phyloP scores from a whole-genome alignment of 768 basidiomycete species.

The Suillus clintonianus region DNA sequence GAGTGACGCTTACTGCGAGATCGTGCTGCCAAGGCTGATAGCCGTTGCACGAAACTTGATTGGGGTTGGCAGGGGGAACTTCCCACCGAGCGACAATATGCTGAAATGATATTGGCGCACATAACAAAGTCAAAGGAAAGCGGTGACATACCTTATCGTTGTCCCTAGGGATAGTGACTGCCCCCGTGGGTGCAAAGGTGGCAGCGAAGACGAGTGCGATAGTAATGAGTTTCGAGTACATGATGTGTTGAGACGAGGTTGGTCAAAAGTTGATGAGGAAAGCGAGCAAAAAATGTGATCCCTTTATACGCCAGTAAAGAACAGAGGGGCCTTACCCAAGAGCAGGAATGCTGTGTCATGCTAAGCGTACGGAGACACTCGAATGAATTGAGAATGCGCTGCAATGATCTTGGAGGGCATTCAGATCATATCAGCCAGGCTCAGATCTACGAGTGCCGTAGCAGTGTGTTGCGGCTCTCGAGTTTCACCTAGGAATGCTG shows the following conservation, averaged over 20 bases:
- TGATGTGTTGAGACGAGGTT: background rate
- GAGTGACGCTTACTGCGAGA: constrained; percentile 14
- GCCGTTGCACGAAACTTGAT: background rate
- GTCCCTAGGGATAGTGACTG: background rate
- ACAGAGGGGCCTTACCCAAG: background rate
- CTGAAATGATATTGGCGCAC: background rate
- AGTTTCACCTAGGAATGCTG: too few species aligned
- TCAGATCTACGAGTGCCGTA: too few species aligned
- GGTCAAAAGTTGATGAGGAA: background rate
- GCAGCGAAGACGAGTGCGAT: background rate
- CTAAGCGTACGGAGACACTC: too few species aligned
- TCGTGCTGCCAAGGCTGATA: constrained; percentile 21
- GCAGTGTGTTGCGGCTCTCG: too few species aligned
- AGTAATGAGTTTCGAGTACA: background rate
- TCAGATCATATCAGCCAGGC: too few species aligned
- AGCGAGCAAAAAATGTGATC: background rate
- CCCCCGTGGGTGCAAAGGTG: background rate
- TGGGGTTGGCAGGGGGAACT: background rate
- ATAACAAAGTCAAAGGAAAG: background rate
- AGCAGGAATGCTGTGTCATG: too few species aligned
- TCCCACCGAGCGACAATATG: background rate
- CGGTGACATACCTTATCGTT: background rate
- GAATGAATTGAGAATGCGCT: too few species aligned
- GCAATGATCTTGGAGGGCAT: too few species aligned
- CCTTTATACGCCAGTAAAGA: background rate